Base-by-base conservation (phyloP, 495 filamentous ascomycete species). In the Immersiella caudata region DNA sequence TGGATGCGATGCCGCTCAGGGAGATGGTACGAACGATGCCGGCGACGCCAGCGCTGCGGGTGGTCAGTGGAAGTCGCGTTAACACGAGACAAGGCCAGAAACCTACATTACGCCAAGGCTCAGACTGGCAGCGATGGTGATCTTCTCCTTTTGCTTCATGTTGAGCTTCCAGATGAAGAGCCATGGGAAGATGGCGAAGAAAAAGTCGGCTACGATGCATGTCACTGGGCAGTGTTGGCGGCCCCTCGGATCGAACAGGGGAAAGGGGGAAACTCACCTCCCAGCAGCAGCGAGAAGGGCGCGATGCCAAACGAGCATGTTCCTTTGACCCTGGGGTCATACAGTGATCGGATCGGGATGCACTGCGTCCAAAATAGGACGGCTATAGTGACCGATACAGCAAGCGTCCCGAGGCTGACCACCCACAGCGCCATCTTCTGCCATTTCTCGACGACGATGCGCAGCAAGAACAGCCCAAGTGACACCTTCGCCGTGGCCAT, bases 61-160 rank as follows among this genome's bases (percentile, higher is more conserved):
- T 22, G 20, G 40, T 46, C 40, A 60, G 57, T 50, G 16, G n/a
- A n/a, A n/a, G n/a, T n/a, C n/a, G 20, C 3, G 14, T 24, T 7
- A 5, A 14, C 7, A 6, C 14, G 20, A 24, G 20, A 5, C 5
- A 11, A 7, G 29, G n/a, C 9, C 35, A 2, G 12, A 7, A 1
- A 76, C 81, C 67, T 70, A 84, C 82, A 85, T 67, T 61, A 84
- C 64, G 12, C 84, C 84, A 3, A 85, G 70, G 35, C 84, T 82
- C 78, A 85, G 81, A 22, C 81, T 78, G 0, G 72, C 73, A 57
- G 79, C 79, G 22, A 86, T 81, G 8, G 78, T 79, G 54, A 80
- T 70, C 62, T 85, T 84, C 29, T 81, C 83, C 46, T 74, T 74
- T 52, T 68, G 71, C 36, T 75, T 74, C 68, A 86, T 82, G 40